phyloP scores from a whole-genome alignment of 2,329 filamentous ascomycete genomes.

The Sporothrix humicola region DNA sequence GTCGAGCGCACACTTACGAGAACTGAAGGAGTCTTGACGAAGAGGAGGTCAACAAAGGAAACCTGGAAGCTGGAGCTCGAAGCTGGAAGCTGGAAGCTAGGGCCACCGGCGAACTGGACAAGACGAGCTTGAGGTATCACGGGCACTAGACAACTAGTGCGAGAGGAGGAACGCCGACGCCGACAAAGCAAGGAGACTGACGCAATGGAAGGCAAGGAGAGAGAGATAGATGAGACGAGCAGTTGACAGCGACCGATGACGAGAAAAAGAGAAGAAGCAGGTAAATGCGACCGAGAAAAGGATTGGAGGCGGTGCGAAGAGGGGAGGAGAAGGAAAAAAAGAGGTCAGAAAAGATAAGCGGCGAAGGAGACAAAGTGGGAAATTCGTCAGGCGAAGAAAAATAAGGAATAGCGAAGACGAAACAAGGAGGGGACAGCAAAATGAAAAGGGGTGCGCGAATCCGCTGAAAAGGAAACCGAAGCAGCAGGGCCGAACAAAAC shows the following conservation, averaged over 20 bases:
- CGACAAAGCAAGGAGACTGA: conserved; percentile 32
- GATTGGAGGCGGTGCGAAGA: conserved; percentile 2
- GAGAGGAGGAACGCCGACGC: conserved; percentile 34
- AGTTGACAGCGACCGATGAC: conserved; percentile 7
- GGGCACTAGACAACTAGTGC: conserved; percentile 30
- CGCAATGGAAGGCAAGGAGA: conserved; percentile 28
- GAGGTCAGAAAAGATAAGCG: conserved; percentile 19
- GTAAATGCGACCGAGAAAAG: conserved; percentile 18
- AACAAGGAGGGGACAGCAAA: conserved; percentile 34
- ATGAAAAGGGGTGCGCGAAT: conserved; percentile 40
- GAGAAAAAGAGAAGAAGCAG: neutral
- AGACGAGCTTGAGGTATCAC: conserved; percentile 28
- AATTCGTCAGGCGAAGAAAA: conserved; percentile 16
- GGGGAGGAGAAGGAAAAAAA: conserved; percentile 11
- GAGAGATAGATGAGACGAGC: neutral
- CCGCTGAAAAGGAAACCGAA: conserved; percentile 36
- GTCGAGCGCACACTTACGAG: neutral
- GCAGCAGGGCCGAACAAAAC: conserved; percentile 32
- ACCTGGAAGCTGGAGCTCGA: conserved; percentile 3
- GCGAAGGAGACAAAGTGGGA: conserved; percentile 11
- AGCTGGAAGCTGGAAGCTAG: conserved; percentile 22
- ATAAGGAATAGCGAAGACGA: conserved; percentile 28
- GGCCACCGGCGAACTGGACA: neutral
- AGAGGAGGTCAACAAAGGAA: conserved; percentile 1
- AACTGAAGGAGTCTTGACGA: conserved; percentile 21